Evolutionary conservation across 1,139 yeast genomes (phyloP).

Genomic region (Kazachstania sp.): DNA sequence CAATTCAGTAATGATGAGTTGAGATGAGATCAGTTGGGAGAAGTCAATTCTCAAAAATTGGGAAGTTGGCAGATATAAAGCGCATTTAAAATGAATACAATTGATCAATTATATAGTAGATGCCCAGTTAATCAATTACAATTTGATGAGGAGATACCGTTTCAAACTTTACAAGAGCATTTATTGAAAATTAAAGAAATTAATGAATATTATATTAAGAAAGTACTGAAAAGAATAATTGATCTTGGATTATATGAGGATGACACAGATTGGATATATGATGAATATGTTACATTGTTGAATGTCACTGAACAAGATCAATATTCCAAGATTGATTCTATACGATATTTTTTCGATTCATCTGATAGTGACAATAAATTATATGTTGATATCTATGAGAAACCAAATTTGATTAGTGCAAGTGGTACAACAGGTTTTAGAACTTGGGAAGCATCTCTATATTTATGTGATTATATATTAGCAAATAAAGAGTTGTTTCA

Average conservation of each 20-base stretch:
- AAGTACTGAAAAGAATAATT: constrained; percentile 38
- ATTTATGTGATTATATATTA: constrained; percentile 43
- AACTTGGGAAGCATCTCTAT: constrained; percentile 94
- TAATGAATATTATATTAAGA: constrained; percentile 46
- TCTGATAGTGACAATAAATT: constrained; percentile 10
- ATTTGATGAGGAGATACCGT: background rate
- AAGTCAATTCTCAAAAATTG: background rate
- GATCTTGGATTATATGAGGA: constrained; percentile 8
- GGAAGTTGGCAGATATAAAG: too few species aligned
- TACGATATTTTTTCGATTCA: constrained; percentile 37
- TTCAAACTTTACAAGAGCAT: constrained; percentile 8
- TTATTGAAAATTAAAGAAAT: constrained; percentile 6
- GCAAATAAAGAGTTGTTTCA: constrained; percentile 4
- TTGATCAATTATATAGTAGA: constrained; percentile 12
- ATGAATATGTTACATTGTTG: constrained; percentile 40
- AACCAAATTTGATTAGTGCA: constrained; percentile 59
- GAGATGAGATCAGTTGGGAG: background rate
- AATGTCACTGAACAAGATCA: constrained; percentile 35
- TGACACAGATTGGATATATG: constrained; percentile 41
- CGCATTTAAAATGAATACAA: background rate
- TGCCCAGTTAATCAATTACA: constrained; percentile 10
- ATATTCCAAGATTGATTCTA: constrained; percentile 38
- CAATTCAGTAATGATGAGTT: background rate
- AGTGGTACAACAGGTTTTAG: constrained; percentile 78
- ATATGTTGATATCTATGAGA: constrained; percentile 43